Percentiles rank a stretch among this genome's conserved stretches.
Conservation (phyloP, 2,329 filamentous ascomycete species). For the Penicillium occitanis region DNA sequence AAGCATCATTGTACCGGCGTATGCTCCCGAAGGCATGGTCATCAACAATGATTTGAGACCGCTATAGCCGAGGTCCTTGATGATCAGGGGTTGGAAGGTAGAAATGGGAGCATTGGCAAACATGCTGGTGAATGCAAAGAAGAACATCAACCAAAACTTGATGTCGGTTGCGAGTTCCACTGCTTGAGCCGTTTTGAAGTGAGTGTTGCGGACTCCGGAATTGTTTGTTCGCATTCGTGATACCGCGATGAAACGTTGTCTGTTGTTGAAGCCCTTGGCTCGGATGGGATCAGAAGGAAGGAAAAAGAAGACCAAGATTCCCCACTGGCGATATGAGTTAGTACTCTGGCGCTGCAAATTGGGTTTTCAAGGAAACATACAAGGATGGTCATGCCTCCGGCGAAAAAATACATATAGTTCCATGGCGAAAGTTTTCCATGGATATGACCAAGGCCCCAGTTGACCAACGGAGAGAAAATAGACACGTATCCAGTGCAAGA, state of each 20-base stretch:
- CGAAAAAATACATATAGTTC: conserved; percentile 14
- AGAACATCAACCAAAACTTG: conserved; percentile 12
- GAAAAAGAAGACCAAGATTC: not conserved
- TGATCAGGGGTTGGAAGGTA: not conserved
- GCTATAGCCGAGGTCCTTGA: not conserved
- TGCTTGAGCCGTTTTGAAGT: conserved; percentile 2
- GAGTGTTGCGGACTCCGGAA: conserved; percentile 4
- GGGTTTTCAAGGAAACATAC: not conserved
- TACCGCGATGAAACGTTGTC: conserved; percentile 14
- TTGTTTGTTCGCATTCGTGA: conserved; percentile 14
- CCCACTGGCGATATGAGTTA: not conserved
- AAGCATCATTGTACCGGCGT: not conserved
- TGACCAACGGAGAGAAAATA: conserved; percentile 7
- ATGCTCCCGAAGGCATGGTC: not conserved
- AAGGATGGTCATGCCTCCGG: conserved; percentile 5
- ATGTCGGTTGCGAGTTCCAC: not conserved
- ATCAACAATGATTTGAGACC: not conserved
- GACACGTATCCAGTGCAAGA: conserved; percentile 15
- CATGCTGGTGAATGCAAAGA: conserved; percentile 2
- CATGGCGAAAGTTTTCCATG: not conserved
- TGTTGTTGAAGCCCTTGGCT: not conserved
- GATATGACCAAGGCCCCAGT: conserved; percentile 11
- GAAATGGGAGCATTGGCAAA: conserved; percentile 9
- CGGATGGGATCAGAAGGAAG: conserved; percentile 4
- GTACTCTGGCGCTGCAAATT: not conserved